Base-by-base conservation (phyloP, 2,329 filamentous ascomycete genomes). In the Trichoderma sp. region DNA sequence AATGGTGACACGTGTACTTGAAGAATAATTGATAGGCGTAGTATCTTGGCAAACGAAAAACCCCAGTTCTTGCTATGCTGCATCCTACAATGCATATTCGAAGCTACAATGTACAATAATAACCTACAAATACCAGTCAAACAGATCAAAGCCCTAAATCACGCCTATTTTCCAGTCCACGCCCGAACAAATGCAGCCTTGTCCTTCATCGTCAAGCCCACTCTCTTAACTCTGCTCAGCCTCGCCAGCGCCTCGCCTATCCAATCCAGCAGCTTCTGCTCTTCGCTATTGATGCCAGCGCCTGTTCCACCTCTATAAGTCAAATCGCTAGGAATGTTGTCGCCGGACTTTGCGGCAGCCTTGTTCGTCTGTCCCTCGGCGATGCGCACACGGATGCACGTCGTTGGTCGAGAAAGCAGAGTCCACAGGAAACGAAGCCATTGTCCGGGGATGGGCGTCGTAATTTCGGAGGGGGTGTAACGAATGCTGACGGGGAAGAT, bases 401-500 rank as follows among this genome's bases (percentile, higher is more conserved):
- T 97, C 1, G 94, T 97, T 1, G 95, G 94, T 65, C 93, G 91
- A 60, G 93, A 94, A 41, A 98, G 91, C 9, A 98, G 87, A 71
- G 92, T 93, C 95, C 95, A 99, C 9, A 98, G 81, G 83, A 98
- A 98, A 2, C 86, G 85, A 6, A 89, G 69, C 83, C 94, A 95
- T 33, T 89, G 88, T 14, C 93, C 91, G 0, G 97, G 95, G 0
- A 99, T 87, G 0, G 97, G 96, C 0, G 97, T 98, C 0, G 96
- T 97, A 75, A 98, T 92, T 82, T 98, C 95, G 5, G 93, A 89
- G 0, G 96, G 94, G 0, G 94, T 93, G 83, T 98, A 99, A 71
- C 95, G 92, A 77, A 99, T 87, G 83, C 93, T 97, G 76, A 99
- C 89, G 1, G 97, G 95, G 85, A 97, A 98, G 79, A 99, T 94